A percentile compares a stretch with the other conserved stretches of the same genome.
Conservation (phyloP, 2,329 filamentous ascomycete species). For the Cytospora paraplurivora region DNA sequence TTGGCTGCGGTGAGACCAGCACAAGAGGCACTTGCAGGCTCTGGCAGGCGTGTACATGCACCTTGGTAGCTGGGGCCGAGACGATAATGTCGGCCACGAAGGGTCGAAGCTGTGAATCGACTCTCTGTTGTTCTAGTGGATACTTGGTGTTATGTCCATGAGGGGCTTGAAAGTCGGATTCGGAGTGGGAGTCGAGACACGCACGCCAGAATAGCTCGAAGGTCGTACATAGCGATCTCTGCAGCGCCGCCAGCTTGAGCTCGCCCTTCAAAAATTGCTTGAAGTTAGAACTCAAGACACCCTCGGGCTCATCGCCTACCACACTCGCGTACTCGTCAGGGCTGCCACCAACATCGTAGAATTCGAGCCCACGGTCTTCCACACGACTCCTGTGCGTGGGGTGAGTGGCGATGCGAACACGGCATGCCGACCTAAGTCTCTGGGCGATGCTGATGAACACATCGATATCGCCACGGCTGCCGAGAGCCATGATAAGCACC, state of each 20-base stretch:
- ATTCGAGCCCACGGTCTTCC: constrained; percentile 1
- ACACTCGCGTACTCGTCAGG: constrained; percentile 4
- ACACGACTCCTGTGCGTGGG: background rate
- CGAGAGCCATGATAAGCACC: constrained; percentile 3
- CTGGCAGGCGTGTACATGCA: constrained; percentile 5
- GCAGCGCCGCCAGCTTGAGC: constrained; percentile 8
- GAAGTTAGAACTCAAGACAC: constrained; percentile 1
- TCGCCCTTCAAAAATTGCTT: constrained; percentile 3
- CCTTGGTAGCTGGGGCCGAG: constrained; percentile 2
- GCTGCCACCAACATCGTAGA: constrained; percentile 4
- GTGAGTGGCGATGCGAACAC: constrained; percentile 7
- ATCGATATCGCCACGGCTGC: constrained; percentile 9
- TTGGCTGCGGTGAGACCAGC: constrained; percentile 3
- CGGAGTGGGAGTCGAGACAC: background rate
- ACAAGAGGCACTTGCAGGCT: constrained; percentile 10
- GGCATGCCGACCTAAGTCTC: background rate
- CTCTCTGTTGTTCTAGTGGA: background rate
- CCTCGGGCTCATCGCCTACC: background rate
- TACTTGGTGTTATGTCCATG: background rate
- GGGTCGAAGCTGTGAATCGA: background rate
- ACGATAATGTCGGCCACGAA: constrained; percentile 7
- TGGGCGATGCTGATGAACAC: constrained; percentile 8
- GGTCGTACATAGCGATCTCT: background rate
- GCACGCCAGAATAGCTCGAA: constrained; percentile 3
- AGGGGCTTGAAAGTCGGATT: background rate